phyloP scores from a whole-genome alignment of 225 moss, liverwort and hornwort genomes.

The Thuidium tamariscinum region DNA sequence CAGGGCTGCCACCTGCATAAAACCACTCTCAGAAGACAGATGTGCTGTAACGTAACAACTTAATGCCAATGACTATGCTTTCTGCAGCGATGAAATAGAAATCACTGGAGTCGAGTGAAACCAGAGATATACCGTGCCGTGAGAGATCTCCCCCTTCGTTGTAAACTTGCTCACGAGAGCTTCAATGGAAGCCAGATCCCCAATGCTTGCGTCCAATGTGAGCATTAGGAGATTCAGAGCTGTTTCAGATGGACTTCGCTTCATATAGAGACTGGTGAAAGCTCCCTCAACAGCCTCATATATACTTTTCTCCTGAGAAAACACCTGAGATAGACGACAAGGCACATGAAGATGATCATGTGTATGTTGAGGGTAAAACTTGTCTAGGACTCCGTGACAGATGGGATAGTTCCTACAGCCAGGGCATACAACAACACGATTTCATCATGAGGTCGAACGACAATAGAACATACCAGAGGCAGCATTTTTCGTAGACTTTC shows the following conservation, averaged over 20 bases:
- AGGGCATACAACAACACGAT: background rate
- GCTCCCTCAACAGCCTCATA: constrained; percentile 73
- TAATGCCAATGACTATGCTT: background rate
- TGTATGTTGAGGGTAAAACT: background rate
- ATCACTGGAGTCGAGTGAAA: background rate
- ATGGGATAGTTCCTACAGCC: background rate
- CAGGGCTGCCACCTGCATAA: constrained; percentile 76
- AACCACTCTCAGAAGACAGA: background rate
- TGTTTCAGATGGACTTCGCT: constrained; percentile 65
- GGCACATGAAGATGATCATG: background rate
- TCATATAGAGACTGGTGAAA: constrained; percentile 71
- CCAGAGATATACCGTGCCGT: constrained; percentile 57
- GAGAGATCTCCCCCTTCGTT: constrained; percentile 48
- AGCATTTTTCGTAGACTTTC: constrained; percentile 74
- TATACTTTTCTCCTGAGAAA: constrained; percentile 72
- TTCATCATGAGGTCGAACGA: background rate
- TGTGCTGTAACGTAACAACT: background rate
- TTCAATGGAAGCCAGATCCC: constrained; percentile 91
- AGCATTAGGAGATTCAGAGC: constrained; percentile 68
- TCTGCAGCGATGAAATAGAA: background rate
- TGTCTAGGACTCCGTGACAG: background rate
- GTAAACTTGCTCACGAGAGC: constrained; percentile 77
- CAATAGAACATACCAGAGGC: constrained; percentile 58
- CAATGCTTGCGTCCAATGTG: constrained; percentile 77
- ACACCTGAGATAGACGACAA: constrained; percentile 48